A percentile compares a stretch with the other conserved stretches of the same genome.
Conservation (phyloP, 169 alveolate genomes). For the Perkinsus olseni region DNA sequence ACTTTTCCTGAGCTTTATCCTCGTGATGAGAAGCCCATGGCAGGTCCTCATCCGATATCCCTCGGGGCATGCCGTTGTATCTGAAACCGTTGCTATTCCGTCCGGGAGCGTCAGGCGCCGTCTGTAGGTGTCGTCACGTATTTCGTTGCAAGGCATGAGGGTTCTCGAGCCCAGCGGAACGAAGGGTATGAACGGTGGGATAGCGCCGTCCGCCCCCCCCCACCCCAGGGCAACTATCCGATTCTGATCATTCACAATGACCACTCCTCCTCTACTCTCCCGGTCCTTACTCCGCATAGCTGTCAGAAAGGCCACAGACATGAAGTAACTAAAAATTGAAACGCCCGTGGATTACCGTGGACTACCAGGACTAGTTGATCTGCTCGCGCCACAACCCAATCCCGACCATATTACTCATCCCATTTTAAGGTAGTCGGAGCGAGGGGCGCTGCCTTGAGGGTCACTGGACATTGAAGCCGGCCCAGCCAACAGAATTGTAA, state of each 20-base stretch:
- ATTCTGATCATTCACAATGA: background rate
- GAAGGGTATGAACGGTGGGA: too few species aligned
- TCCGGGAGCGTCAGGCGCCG: too few species aligned
- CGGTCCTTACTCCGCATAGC: background rate
- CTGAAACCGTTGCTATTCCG: too few species aligned
- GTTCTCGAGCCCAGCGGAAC: too few species aligned
- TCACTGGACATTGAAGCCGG: background rate
- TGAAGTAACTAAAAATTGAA: background rate
- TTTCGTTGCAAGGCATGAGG: too few species aligned
- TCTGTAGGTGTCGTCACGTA: too few species aligned
- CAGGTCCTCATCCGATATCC: background rate
- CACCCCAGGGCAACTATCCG: background rate
- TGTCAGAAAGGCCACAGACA: background rate
- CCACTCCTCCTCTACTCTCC: background rate
- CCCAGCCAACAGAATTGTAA: background rate
- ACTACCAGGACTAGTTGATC: too few species aligned
- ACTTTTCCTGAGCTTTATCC: background rate
- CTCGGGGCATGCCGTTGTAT: background rate
- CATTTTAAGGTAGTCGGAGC: background rate
- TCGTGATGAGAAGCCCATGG: background rate
- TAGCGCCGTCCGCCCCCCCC: background rate
- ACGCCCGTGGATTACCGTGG: too few species aligned
- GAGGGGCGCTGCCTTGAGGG: background rate
- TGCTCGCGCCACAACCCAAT: background rate
- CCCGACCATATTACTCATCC: background rate